Evolutionary conservation across 2,329 filamentous ascomycete species (phyloP).

Genomic region (Immersiporthe knoxdaviesiana): DNA sequence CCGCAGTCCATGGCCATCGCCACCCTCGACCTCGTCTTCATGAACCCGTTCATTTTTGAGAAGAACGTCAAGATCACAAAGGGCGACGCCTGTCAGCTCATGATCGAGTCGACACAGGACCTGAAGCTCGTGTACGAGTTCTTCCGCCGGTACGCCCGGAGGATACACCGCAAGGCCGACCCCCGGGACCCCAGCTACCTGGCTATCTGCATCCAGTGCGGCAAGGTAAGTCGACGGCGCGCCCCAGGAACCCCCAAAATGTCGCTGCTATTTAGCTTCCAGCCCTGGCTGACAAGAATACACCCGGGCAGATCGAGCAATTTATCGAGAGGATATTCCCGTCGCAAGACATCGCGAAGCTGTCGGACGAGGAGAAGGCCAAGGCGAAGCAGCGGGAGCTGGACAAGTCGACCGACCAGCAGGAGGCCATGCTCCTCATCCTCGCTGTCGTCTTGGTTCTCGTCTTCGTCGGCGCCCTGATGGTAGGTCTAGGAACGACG

Average conservation of each 20-base stretch:
- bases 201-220: constrained; percentile 88
- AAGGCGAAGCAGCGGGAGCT: constrained; percentile 36
- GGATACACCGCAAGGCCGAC: constrained; percentile 92
- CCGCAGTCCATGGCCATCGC: constrained; percentile 98
- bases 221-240: constrained; percentile 64
- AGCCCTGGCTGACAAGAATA: constrained; percentile 27
- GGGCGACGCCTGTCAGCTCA: constrained; percentile 87
- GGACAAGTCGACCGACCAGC: constrained; percentile 51
- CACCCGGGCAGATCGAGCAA: constrained; percentile 74
- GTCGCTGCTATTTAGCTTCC: background rate
- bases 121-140: constrained; percentile 78
- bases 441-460: constrained; percentile 70
- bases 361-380: constrained; percentile 47
- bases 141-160: constrained; percentile 76
- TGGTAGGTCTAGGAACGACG: constrained; percentile 64
- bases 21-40: constrained; percentile 88
- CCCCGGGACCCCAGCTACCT: constrained; percentile 91
- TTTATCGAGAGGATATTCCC: constrained; percentile 96
- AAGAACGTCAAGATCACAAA: constrained; percentile 95
- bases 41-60: constrained; percentile 84
- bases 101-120: constrained; percentile 93
- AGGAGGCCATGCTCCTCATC: constrained; percentile 69
- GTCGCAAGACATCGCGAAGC: constrained; percentile 70
- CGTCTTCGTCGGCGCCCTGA: constrained; percentile 69
- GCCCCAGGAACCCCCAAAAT: too few relatives aligned